These are phyloP conservation scores for Achaetomium macrosporum DNA, from an alignment of 2,329 filamentous ascomycete species.

Conservation along the genomic window DNA sequence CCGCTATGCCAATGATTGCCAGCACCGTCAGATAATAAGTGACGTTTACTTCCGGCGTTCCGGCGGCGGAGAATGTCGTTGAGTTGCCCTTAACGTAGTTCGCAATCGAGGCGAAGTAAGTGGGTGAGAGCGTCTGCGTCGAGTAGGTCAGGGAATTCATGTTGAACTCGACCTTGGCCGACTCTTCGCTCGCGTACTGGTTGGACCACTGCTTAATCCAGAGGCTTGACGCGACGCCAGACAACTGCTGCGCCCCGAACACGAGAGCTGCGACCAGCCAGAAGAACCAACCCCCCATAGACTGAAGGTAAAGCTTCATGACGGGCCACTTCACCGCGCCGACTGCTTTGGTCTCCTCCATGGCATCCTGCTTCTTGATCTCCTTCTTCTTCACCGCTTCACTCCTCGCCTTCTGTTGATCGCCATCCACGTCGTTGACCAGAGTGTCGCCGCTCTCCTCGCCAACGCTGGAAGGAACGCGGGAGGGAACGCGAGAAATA, in stretches of 20 bases:
- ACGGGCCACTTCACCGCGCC: conserved; percentile 86
- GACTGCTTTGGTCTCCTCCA: conserved; percentile 72
- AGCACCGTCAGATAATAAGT: conserved; percentile 81
- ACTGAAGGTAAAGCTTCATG: conserved; percentile 73
- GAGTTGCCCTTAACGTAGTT: conserved; percentile 34
- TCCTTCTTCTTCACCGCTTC: conserved; percentile 44
- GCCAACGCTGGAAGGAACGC: conserved; percentile 68
- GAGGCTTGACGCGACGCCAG: conserved; percentile 79
- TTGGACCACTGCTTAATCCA: conserved; percentile 97
- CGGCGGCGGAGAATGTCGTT: conserved; percentile 30
- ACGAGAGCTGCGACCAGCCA: conserved; percentile 72
- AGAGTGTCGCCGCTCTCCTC: conserved; percentile 54
- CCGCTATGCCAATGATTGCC: conserved; percentile 69
- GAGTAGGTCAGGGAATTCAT: conserved; percentile 33
- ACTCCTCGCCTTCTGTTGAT: conserved; percentile 40
- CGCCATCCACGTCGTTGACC: conserved; percentile 46
- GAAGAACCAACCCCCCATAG: conserved; percentile 98
- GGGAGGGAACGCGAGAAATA: conserved; percentile 69
- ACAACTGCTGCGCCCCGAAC: conserved; percentile 77
- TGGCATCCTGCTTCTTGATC: conserved; percentile 45
- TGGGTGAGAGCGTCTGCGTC: conserved; percentile 32
- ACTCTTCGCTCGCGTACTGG: conserved; percentile 58
- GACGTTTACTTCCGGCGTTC: conserved; percentile 61
- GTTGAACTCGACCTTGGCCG: conserved; percentile 28
- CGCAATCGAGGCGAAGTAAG: conserved; percentile 37